phyloP scores from a whole-genome alignment of 352 stramenopile species.

The Plasmopara halstedii region DNA sequence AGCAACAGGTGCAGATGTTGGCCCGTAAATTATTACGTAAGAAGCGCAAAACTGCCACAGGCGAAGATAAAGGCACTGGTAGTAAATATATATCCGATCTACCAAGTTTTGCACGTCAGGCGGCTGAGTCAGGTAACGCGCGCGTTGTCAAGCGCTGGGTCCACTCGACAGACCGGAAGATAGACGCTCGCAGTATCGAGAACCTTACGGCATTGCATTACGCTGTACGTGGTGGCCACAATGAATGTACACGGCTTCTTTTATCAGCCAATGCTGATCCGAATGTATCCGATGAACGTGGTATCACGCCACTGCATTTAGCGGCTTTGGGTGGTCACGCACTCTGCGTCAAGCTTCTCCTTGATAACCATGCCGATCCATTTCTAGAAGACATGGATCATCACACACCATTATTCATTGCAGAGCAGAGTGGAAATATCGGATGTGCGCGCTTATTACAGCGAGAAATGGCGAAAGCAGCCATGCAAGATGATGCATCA shows the following conservation, averaged over 20 bases:
- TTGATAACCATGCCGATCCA: conserved; percentile 72
- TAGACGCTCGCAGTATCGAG: conserved; percentile 61
- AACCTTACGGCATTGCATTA: conserved; percentile 82
- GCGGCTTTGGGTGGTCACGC: conserved; percentile 62
- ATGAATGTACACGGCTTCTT: conserved; percentile 66
- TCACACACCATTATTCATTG: conserved; percentile 54
- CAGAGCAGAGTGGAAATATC: conserved; percentile 70
- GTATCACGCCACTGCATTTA: conserved; percentile 69
- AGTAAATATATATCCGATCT: conserved; percentile 30
- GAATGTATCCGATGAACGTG: conserved; percentile 65
- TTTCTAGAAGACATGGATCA: conserved; percentile 77
- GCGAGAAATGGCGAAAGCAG: conserved; percentile 68
- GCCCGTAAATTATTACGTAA: conserved; percentile 67
- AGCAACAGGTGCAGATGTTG: conserved; percentile 73
- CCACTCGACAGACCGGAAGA: conserved; percentile 51
- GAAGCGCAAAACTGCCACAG: conserved; percentile 40
- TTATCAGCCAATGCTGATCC: conserved; percentile 50
- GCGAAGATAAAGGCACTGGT: conserved; percentile 25
- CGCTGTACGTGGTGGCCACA: conserved; percentile 60
- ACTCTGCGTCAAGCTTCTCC: conserved; percentile 71
- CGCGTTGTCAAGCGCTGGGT: conserved; percentile 80
- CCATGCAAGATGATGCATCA: conserved; percentile 40
- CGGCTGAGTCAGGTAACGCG: conserved; percentile 62
- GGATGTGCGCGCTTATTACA: conserved; percentile 66
- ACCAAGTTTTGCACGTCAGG: conserved; percentile 54